phyloP scores from a whole-genome alignment of 1,284 basidiomycete genomes.

The Baeospora myosura region DNA sequence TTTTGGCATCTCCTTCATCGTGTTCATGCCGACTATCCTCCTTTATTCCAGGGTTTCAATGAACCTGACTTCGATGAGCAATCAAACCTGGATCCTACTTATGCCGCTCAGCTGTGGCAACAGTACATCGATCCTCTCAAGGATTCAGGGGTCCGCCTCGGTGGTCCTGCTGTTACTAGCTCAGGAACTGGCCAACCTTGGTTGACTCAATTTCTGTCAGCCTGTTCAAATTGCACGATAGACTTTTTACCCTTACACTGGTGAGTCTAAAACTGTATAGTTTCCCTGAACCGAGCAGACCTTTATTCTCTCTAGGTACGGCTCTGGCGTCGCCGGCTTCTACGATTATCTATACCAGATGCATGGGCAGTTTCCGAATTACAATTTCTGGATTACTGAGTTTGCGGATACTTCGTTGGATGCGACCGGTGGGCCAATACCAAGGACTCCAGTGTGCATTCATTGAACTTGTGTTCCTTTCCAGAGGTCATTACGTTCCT shows the following conservation, averaged over 20 bases:
- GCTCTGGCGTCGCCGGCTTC: conserved; percentile 40
- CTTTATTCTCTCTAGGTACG: conserved; percentile 36
- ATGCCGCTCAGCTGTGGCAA: conserved; percentile 55
- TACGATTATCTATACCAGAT: conserved; percentile 45
- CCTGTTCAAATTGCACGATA: conserved; percentile 46
- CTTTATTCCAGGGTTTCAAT: conserved; percentile 32
- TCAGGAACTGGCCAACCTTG: conserved; percentile 47
- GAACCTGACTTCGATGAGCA: conserved; percentile 57
- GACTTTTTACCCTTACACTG: conserved; percentile 37
- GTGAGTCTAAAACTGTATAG: conserved; percentile 13
- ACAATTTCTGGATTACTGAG: conserved; percentile 57
- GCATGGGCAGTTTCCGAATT: conserved; percentile 33
- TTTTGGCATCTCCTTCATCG: background rate
- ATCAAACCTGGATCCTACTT: conserved; percentile 49
- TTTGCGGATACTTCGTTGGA: conserved; percentile 39
- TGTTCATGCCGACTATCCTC: conserved; percentile 6
- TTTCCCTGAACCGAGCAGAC: background rate
- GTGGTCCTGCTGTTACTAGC: conserved; percentile 62
- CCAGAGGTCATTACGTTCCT: conserved; percentile 33
- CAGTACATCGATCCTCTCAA: conserved; percentile 56
- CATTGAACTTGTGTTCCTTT: background rate
- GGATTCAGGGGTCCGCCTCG: conserved; percentile 42
- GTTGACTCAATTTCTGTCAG: conserved; percentile 45
- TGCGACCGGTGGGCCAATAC: conserved; percentile 28
- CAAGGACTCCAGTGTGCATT: background rate